A percentile compares a stretch with the other conserved stretches of the same genome.
These are phyloP conservation scores for Fusarium ambrosium DNA, from an alignment of 2,329 filamentous ascomycete genomes.

Conservation along the genomic window DNA sequence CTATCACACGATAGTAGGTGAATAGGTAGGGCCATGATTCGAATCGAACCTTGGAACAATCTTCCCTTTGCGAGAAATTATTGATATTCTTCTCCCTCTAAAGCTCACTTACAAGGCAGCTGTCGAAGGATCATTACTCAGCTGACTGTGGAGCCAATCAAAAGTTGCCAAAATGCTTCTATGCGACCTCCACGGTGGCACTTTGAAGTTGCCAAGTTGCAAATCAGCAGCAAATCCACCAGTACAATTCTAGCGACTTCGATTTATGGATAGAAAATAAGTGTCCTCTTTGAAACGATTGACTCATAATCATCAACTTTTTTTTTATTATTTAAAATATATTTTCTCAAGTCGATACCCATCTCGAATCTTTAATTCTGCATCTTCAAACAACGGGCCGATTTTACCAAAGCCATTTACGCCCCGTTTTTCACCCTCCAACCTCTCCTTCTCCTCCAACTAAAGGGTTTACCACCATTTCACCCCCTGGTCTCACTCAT, in stretches of 20 bases:
- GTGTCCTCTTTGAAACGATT: conserved; percentile 43
- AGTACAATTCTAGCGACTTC: conserved; percentile 46
- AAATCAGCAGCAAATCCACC: conserved; percentile 10
- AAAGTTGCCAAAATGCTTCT: conserved; percentile 36
- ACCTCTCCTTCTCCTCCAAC: conserved; percentile 3
- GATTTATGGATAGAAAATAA: conserved; percentile 33
- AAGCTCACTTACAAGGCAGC: conserved; percentile 16
- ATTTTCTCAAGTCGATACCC: neutral
- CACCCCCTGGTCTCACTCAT: conserved; percentile 10
- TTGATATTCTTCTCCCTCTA: conserved; percentile 2
- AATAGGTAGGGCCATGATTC: neutral
- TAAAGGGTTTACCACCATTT: neutral
- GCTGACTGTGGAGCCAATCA: conserved; percentile 32
- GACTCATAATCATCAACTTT: conserved; percentile 36
- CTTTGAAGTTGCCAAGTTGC: conserved; percentile 47
- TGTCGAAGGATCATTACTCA: conserved; percentile 35
- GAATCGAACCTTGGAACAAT: neutral
- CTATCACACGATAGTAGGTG: neutral
- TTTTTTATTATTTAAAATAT: conserved; percentile 9
- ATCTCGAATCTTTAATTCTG: neutral
- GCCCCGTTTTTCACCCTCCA: neutral
- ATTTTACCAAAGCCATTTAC: conserved; percentile 8
- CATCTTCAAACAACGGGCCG: conserved; percentile 1
- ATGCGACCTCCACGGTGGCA: conserved; percentile 18
- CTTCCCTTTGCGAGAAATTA: neutral